These are phyloP conservation scores for Hypomontagnella submonticulosa DNA, from an alignment of 495 filamentous ascomycete genomes.

Conservation along the genomic window DNA sequence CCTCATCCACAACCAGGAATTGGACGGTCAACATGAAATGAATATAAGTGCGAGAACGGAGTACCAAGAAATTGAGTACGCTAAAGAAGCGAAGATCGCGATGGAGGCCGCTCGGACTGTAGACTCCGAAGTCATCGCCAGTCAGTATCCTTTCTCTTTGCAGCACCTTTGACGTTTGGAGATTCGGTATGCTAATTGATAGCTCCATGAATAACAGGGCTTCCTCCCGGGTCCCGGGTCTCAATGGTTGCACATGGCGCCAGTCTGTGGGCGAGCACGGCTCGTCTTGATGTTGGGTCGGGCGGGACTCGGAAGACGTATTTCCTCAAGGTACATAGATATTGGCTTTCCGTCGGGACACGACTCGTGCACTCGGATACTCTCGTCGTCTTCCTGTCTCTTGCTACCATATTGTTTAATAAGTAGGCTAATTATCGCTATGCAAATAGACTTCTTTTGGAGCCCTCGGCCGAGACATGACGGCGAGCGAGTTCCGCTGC, in stretches of 20 bases:
- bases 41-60: slow-evolving; percentile 17
- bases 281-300: slow-evolving; percentile 21
- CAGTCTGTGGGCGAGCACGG: slow-evolving; percentile 37
- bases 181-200: neutral
- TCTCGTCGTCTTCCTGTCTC: neutral
- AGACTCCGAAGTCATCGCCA: slow-evolving; percentile 24
- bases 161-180: neutral
- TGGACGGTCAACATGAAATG: neutral
- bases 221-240: slow-evolving; percentile 8
- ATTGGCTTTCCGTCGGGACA: neutral
- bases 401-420: too few species aligned
- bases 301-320: slow-evolving; percentile 12
- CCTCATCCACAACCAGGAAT: neutral
- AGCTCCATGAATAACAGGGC: slow-evolving; percentile 11
- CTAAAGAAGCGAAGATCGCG: slow-evolving; percentile 7
- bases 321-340: slow-evolving; percentile 34
- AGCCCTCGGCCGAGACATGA: slow-evolving; percentile 23
- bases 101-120: slow-evolving; percentile 20
- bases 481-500: slow-evolving; percentile 26
- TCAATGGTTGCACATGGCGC: slow-evolving; percentile 13
- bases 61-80: neutral
- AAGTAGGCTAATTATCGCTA: neutral
- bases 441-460: slow-evolving; percentile 20
- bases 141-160: slow-evolving; percentile 10
- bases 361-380: neutral